Base-by-base conservation (phyloP, 139 green algal species). In the Chlamydomonas schloesseri region DNA sequence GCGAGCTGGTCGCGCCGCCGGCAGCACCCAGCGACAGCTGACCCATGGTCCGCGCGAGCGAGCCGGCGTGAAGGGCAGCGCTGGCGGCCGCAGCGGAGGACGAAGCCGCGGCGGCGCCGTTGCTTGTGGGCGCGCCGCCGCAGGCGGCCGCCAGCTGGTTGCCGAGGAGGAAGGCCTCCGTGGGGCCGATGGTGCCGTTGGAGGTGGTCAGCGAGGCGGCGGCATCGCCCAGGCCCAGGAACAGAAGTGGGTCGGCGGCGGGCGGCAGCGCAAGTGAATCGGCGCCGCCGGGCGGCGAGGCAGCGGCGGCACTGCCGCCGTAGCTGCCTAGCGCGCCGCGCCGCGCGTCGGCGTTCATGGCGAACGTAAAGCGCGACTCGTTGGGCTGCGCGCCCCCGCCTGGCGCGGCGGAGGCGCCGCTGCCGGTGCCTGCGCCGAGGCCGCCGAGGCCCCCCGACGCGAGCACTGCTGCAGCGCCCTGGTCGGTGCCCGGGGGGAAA, bases 281-380 rank as follows among this genome's bases (percentile, higher is more conserved):
- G 62, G 46, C 64, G 3, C 13, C 62, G 64, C 46, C 65, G 47
- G 60, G 60, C 60, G 21, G 42, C 55, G 15, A 58, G 13, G 53
- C 50, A 21, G n/a, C 34, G 6, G 73, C 29, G 34, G 14, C 57
- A 53, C 6, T 29, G 50, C 73, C 55, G 50, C 53, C 50, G 17
- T 34, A 70, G 73, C 53, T 81, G 73, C 33, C 33, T 31, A 33
- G 55, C 0, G 13, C 53, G 55, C 46, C 73, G 73, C 55, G 50
- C 14, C 73, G 74, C 24, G 24, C 24, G 74, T 81, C 75, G 75
- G 14, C 34, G 58, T 23, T 3, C 21, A 65, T 84, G 0, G 78
- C 78, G 17, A 84, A 84, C 29, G 78, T n/a, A n/a, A 84, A 84
- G n/a, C 78, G 78, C 0, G 78, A 84, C 64, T 84, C 78, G 9